Evolutionary conservation across 495 filamentous ascomycete genomes (phyloP), one percentile per base, ranked within the genome.

Genomic region (Penicillium chermesinum): DNA sequence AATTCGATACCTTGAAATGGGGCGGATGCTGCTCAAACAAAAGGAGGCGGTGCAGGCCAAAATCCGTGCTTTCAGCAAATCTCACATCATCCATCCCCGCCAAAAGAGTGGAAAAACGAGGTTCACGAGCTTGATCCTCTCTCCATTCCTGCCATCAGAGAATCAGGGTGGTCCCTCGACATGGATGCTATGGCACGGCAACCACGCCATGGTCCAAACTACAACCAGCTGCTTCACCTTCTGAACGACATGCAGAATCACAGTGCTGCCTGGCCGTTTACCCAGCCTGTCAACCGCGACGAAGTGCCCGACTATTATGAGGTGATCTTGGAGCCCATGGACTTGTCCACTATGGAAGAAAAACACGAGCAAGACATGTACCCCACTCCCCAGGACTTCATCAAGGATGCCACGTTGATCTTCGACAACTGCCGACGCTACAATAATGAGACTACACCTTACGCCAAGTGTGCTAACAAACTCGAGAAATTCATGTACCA

Each of bases 261-360:
- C 65, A 80, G 80, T 52, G 83, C 84, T 8, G 85, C 87, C 10
- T 97, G 94, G 93, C 94, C 94, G 1, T 97, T 98, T 73, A 79
- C 90, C 7, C 81, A 89, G 39, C 93, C 93, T 3, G 93, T 98
- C 48, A 96, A 95, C 55, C 83, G 84, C 49, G 93, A 98, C 49
- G 93, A 97, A 52, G 93, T 98, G 0, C 80, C 84, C 1, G 94
- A 98, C 62, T 98, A 98, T 72, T 98, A 97, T 73, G 89, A 95
- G 53, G 91, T 97, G 33, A 97, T 98, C 72, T 87, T 89, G 63
- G 89, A 96, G 67, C 94, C 93, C 10, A 98, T 98, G 93, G 93
- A 98, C 64, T 72, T 98, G 34, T 82, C 78, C 20, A 96, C 91
- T 8, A 97, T 98, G 94, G 93, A 98, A 63, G 81, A 82, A 50